These are phyloP conservation scores for Porcisia deanei DNA, from an alignment of 208 protist species.

Conservation along the genomic window DNA sequence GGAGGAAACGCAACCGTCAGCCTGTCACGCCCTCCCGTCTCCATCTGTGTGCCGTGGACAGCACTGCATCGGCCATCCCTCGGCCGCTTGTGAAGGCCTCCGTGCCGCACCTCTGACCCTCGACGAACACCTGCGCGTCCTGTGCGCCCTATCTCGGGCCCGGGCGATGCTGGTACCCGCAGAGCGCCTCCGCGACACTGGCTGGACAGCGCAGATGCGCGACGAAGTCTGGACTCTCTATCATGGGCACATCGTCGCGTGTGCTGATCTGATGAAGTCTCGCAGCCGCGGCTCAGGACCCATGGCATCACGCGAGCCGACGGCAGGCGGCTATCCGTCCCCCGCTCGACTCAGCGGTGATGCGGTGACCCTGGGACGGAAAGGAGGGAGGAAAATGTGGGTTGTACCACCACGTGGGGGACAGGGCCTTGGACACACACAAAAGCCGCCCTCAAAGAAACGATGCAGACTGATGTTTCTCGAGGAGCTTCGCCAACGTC, in stretches of 20 bases:
- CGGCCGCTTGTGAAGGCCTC: not conserved
- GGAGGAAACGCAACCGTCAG: conserved; percentile 14
- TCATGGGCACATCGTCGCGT: conserved; percentile 42
- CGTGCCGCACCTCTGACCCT: conserved; percentile 15
- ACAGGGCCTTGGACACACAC: not conserved
- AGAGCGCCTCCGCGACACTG: conserved; percentile 4
- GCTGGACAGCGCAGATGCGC: conserved; percentile 36
- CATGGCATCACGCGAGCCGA: not conserved
- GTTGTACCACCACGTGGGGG: not conserved
- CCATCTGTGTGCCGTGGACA: conserved; percentile 22
- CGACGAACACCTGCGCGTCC: conserved; percentile 34
- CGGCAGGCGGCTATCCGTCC: not conserved
- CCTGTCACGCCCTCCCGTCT: conserved; percentile 11
- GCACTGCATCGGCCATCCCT: conserved; percentile 3
- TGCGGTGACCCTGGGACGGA: not conserved
- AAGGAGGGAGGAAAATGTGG: not conserved
- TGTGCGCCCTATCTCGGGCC: conserved; percentile 55
- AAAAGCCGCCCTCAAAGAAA: conserved; percentile 25
- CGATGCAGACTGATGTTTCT: conserved; percentile 26
- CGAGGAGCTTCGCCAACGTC: conserved; percentile 19
- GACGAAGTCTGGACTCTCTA: conserved; percentile 72
- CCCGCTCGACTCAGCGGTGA: conserved; percentile 3
- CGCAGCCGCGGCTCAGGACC: not conserved
- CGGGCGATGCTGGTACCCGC: conserved; percentile 46
- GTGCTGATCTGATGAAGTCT: conserved; percentile 32